A percentile compares a stretch with the other conserved stretches of the same genome.
phyloP scores from a whole-genome alignment of 257 asterid genomes.

The Solanum clarkiae region DNA sequence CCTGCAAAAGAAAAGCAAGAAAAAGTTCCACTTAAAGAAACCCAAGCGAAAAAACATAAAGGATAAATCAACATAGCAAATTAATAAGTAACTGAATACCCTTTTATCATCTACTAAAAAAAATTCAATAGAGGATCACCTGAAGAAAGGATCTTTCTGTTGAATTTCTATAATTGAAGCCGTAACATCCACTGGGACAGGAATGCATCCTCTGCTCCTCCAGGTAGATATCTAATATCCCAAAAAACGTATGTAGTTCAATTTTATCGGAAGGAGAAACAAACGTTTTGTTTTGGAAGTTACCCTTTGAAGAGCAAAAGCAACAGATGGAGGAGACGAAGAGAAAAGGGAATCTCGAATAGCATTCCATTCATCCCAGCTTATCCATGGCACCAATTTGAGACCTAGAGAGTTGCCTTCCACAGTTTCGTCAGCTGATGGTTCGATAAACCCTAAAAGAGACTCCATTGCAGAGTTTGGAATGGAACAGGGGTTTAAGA shows the following conservation, averaged over 20 bases:
- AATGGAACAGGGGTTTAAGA: neutral
- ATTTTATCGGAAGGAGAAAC: neutral
- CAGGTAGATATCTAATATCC: constrained; percentile 57
- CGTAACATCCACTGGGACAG: constrained; percentile 52
- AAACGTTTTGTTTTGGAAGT: neutral
- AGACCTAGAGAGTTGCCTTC: constrained; percentile 24
- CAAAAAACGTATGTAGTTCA: neutral
- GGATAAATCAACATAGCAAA: neutral
- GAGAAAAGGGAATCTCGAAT: constrained; percentile 58
- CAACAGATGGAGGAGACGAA: constrained; percentile 34
- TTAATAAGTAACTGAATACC: neutral
- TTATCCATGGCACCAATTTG: constrained; percentile 81
- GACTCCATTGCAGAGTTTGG: constrained; percentile 28
- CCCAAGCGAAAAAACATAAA: neutral
- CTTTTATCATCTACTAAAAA: neutral
- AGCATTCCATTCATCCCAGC: constrained; percentile 77
- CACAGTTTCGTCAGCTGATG: constrained; percentile 19
- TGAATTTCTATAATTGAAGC: constrained; percentile 72
- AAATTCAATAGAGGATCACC: neutral
- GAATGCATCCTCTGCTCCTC: constrained; percentile 80
- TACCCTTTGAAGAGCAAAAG: constrained; percentile 56
- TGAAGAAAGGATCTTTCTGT: constrained; percentile 68
- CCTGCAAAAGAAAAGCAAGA: constrained; percentile 18
- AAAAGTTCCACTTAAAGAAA: neutral
- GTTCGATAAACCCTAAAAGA: constrained; percentile 38